Evolutionary conservation across 805 yeast genomes (phyloP), one percentile per base, ranked within the genome.

Genomic region (Wickerhamiella cacticola): DNA sequence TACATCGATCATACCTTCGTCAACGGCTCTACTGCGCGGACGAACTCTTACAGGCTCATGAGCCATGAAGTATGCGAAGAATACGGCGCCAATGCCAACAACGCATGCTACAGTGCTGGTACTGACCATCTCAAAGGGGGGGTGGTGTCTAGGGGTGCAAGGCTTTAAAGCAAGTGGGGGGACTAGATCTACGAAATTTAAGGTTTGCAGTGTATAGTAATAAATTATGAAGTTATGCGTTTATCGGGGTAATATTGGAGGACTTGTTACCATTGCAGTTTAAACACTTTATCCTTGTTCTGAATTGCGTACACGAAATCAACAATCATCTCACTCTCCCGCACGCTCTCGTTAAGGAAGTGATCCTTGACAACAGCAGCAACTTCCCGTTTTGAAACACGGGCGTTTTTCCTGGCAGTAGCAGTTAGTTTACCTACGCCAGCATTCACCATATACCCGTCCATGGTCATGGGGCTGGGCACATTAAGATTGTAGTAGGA

Each of bases 261-360:
- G 16, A 12, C 36, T 31, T 21, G 8, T 29, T 31, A 43, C 46
- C 46, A 55, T 22, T 50, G 55, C 19, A 58, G 50, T 45, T 58
- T 59, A 48, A 55, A 70, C 31, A 50, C 57, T 59, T 64, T 66
- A 51, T 70, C 72, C 56, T 83, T 84, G 59, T 85, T 80, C 58
- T 78, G 78, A 46, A 85, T 87, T 57, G 83, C 80, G 66, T 89
- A 92, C 48, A 92, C 70, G 61, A 89, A 92, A 57, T 83, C 87
- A 31, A 95, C 85, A 34, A 89, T 78, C 26, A 82, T 78, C 56
- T 89, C 97, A 50, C 80, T 78, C 59, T 89, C 98, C 56, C 83
- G 78, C 3, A 78, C 77, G 10, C 74, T 71, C 41, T 69, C 71
- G 7, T 64, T 56, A 53, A 71, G 56, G 56, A 88, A 85, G 63